Conservation (phyloP, 768 basidiomycete species). For the Phanerochaete carnosa region DNA sequence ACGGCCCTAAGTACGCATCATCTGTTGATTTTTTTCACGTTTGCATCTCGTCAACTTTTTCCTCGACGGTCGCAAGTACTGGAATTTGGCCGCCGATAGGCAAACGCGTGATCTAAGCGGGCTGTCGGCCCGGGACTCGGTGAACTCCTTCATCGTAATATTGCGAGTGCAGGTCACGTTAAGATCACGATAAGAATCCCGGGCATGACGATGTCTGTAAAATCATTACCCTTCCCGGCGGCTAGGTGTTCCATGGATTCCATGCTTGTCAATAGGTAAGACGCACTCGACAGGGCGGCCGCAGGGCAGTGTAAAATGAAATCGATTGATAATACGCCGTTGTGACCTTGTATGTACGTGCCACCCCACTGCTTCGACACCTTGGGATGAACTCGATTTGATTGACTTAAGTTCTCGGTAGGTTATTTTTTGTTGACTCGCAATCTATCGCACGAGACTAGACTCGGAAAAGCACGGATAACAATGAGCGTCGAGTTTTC, state of each 20-base stretch:
- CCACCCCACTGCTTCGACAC: neutral
- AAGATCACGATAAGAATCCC: too few relatives aligned
- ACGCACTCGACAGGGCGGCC: neutral
- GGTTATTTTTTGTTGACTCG: neutral
- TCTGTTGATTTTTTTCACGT: too few relatives aligned
- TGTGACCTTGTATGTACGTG: neutral
- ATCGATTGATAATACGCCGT: neutral
- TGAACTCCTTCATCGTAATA: neutral
- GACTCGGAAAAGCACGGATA: neutral
- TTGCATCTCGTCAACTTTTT: too few relatives aligned
- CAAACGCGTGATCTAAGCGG: neutral
- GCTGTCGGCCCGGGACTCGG: neutral
- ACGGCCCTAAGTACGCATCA: too few relatives aligned
- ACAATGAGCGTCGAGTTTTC: neutral
- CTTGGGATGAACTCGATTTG: neutral
- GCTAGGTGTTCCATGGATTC: neutral
- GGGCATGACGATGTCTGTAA: neutral
- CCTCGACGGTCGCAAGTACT: too few relatives aligned
- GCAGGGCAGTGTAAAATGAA: neutral
- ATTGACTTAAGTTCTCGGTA: neutral
- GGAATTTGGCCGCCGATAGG: too few relatives aligned
- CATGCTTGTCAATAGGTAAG: neutral
- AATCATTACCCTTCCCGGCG: neutral
- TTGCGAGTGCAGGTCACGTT: too few relatives aligned
- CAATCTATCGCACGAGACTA: neutral